These are phyloP conservation scores for Lolium rigidum DNA, from an alignment of 176 grass and related monocot species.

Conservation along the genomic window DNA sequence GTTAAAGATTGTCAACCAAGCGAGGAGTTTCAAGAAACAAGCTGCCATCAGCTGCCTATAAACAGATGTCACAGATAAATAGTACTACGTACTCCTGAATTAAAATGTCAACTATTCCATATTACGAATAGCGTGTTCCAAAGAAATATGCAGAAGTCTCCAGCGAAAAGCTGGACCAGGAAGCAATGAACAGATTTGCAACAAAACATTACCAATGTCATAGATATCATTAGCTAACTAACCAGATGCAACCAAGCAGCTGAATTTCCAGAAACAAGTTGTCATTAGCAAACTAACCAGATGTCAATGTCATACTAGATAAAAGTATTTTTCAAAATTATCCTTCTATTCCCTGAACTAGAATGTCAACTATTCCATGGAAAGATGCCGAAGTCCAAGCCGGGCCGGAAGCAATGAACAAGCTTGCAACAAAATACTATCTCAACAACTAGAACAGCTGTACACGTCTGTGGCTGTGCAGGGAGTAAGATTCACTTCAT, in stretches of 20 bases:
- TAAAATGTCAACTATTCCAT: background rate
- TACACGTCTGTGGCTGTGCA: background rate
- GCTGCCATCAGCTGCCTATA: background rate
- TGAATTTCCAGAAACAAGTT: too few species aligned
- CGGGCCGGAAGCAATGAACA: background rate
- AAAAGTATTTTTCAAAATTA: too few species aligned
- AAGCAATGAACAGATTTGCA: background rate
- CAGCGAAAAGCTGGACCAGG: background rate
- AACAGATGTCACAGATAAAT: background rate
- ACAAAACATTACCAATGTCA: too few species aligned
- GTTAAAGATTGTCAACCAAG: background rate
- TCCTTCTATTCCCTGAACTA: too few species aligned
- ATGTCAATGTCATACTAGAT: too few species aligned
- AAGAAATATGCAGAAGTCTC: slow-evolving; percentile 4
- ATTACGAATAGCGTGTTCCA: background rate
- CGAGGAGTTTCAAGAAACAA: background rate
- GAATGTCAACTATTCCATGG: too few species aligned
- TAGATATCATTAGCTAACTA: too few species aligned
- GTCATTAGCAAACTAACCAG: too few species aligned
- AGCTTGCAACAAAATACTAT: background rate
- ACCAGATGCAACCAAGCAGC: too few species aligned
- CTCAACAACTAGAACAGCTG: slow-evolving; percentile 27
- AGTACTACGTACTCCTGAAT: background rate
- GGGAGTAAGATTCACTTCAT: slow-evolving; percentile 21
- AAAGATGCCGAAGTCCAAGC: too few species aligned